Conservation (phyloP, 768 basidiomycete species). For the Tricholoma furcatifolium region DNA sequence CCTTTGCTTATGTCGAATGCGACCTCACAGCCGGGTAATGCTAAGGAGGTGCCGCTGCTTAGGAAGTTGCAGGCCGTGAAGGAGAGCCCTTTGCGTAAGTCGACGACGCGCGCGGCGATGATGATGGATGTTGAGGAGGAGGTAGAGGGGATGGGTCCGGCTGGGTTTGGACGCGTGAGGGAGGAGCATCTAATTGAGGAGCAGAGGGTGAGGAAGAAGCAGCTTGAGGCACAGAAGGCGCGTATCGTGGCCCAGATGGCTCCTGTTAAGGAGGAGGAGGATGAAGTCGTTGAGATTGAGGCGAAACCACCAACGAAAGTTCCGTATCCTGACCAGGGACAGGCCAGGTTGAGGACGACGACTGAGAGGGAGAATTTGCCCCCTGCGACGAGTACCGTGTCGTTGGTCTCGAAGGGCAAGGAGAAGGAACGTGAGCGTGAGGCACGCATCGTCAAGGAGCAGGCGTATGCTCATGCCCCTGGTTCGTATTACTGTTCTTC, state of each 20-base stretch:
- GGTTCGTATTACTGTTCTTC: constrained; percentile 8
- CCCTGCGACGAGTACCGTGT: constrained; percentile 2
- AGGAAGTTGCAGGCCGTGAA: constrained; percentile 60
- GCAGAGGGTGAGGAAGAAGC: constrained; percentile 53
- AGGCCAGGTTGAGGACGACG: constrained; percentile 19
- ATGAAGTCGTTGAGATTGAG: constrained; percentile 28
- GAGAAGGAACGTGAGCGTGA: constrained; percentile 15
- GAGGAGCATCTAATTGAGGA: constrained; percentile 30
- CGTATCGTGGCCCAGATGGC: constrained; percentile 95
- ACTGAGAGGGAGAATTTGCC: constrained; percentile 33
- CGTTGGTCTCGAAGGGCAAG: constrained; percentile 11
- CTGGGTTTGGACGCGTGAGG: constrained; percentile 23
- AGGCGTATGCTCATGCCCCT: neutral
- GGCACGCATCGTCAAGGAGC: constrained; percentile 5
- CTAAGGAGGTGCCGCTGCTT: constrained; percentile 40
- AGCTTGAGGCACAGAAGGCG: constrained; percentile 88
- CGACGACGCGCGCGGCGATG: constrained; percentile 38
- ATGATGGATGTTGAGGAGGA: constrained; percentile 45
- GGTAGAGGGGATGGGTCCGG: constrained; percentile 27
- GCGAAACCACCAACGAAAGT: constrained; percentile 19
- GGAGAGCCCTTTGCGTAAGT: constrained; percentile 52
- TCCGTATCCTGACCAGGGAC: constrained; percentile 23
- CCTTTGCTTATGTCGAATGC: constrained; percentile 71
- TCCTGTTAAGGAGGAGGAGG: constrained; percentile 49
- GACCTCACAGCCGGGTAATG: constrained; percentile 15